Conservation (phyloP, 352 stramenopile species). For the Globisporangium splendens region DNA sequence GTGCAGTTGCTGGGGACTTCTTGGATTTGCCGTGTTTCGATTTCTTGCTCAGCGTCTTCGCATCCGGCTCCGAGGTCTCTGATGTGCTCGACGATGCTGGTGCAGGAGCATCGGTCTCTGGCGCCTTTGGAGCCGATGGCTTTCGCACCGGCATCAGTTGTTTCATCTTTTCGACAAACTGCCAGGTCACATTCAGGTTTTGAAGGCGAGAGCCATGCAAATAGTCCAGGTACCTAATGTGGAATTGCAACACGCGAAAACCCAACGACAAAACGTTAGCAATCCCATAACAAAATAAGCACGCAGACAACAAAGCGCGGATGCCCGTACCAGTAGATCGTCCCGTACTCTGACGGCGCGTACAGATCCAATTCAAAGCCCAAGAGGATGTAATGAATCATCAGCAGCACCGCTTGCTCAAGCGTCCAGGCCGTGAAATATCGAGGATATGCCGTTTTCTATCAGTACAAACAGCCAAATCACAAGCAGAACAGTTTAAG, state of each 20-base stretch:
- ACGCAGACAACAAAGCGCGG: background rate
- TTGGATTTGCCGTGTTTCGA: conserved; percentile 28
- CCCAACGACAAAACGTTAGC: background rate
- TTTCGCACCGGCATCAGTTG: conserved; percentile 37
- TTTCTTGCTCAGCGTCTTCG: conserved; percentile 6
- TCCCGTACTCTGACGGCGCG: conserved; percentile 61
- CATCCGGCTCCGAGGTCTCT: background rate
- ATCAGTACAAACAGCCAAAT: background rate
- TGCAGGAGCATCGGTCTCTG: background rate
- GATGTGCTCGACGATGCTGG: no score
- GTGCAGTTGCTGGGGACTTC: conserved; percentile 10
- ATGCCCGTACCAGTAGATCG: conserved; percentile 65
- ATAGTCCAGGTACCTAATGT: conserved; percentile 77
- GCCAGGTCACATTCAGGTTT: conserved; percentile 77
- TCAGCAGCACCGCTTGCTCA: conserved; percentile 65
- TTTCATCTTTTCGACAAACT: conserved; percentile 81
- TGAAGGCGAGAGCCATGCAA: conserved; percentile 78
- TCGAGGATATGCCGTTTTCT: conserved; percentile 72
- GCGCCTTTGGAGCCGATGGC: conserved; percentile 7
- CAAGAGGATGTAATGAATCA: conserved; percentile 77
- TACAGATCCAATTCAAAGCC: conserved; percentile 80
- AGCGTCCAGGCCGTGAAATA: conserved; percentile 85
- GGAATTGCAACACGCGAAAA: background rate
- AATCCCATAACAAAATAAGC: background rate
- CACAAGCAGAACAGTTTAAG: background rate